Conservation (phyloP, 805 yeast species). For the Kodamaea jinghongensis region DNA sequence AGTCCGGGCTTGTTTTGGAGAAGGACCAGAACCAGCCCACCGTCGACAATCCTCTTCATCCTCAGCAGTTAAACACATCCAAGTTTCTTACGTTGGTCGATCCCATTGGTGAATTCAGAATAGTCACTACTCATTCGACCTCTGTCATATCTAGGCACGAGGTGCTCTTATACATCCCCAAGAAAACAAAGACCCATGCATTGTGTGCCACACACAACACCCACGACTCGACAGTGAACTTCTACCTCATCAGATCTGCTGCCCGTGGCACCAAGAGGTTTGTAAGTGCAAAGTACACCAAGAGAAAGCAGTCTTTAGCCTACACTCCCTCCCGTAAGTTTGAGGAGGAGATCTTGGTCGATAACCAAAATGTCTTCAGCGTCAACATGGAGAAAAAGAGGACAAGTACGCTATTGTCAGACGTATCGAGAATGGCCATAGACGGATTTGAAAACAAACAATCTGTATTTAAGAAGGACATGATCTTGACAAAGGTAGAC, state of each 20-base stretch:
- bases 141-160: conserved; percentile 61
- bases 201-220: conserved; percentile 58
- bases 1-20: conserved; percentile 66
- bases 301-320: conserved; percentile 26
- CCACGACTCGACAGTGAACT: conserved; percentile 40
- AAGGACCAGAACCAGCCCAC: conserved; percentile 26
- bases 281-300: conserved; percentile 14
- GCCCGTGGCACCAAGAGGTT: conserved; percentile 17
- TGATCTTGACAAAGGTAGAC: conserved; percentile 63
- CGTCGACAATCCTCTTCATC: conserved; percentile 11
- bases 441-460: conserved; percentile 27
- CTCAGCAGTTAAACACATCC: conserved; percentile 25
- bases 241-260: conserved; percentile 54
- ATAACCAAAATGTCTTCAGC: conserved; percentile 24
- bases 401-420: conserved; percentile 40
- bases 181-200: conserved; percentile 27
- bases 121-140: conserved; percentile 67
- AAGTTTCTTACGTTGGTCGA: conserved; percentile 67
- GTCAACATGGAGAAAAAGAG: conserved; percentile 43
- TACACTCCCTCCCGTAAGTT: conserved; percentile 42
- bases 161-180: conserved; percentile 55
- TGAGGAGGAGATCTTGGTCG: conserved; percentile 34
- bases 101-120: conserved; percentile 72
- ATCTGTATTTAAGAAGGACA: conserved; percentile 54
- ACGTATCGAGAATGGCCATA: conserved; percentile 44